Evolutionary conservation across 345 rosid species (phyloP), one percentile per base, ranked within the genome.

Genomic region (Syzygium aromaticum): DNA sequence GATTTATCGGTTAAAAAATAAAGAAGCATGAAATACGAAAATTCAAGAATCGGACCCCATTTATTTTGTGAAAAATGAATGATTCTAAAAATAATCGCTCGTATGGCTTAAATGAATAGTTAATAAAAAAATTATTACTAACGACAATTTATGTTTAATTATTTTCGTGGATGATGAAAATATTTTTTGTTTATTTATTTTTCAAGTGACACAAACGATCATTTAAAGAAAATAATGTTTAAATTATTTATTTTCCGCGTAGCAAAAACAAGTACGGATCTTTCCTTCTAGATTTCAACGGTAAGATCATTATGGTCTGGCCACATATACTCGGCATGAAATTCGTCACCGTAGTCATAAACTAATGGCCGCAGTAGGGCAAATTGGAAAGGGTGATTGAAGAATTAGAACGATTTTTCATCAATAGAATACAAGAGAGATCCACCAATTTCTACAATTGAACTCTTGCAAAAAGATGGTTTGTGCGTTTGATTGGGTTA

Each of bases 161-260:
- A 52, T 52, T 52, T 52, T 52, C 17, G 1, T 15, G 5, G 1
- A 52, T 14, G 1, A 14, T 52, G 6, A 52, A 52, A 15, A 52
- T 52, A 5, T 5, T 52, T 52, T 14, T 5, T 14, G 27, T 59
- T 59, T 11, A 56, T 23, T 56, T 59, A 59, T 27, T 59, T 59
- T 5, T 25, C 5, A 59, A 27, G n/a, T 12, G 12, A 59, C n/a
- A 12, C 3, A 5, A 27, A 0, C 1, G n/a, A 0, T 59, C 17
- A 25, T 0, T 59, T 59, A 25, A 5, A 59, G 0, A 59, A 27
- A 59, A 12, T 27, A 0, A 5, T 5, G 1, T 27, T 27, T 27
- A 6, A n/a, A 5, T n/a, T 1, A n/a, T n/a, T n/a, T 3, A 61
- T 6, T n/a, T 6, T n/a, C 1, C 7, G 0, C 0, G 4, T 14